Evolutionary conservation across 2,329 filamentous ascomycete genomes (phyloP).

Genomic region (Ophiosphaerella herpotricha): DNA sequence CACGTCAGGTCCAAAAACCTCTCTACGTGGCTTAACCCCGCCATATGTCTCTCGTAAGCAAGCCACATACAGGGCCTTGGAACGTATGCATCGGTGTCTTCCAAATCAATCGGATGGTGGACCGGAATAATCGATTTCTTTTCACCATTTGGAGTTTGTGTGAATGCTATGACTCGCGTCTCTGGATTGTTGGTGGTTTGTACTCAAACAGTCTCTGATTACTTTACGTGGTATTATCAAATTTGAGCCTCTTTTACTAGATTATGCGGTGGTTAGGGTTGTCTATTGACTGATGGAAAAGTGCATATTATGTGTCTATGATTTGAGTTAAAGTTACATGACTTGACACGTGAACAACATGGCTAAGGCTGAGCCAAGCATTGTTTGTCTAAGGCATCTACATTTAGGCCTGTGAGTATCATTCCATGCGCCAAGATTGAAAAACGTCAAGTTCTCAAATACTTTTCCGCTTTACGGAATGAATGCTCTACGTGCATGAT

Average conservation of each 20-base stretch:
- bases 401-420: no score
- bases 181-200: slow-evolving; percentile 41
- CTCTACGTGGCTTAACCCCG: slow-evolving; percentile 20
- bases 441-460: no score
- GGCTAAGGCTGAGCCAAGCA: background rate
- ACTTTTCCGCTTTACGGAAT: no score
- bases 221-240: slow-evolving; percentile 44
- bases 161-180: slow-evolving; percentile 41
- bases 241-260: slow-evolving; percentile 45
- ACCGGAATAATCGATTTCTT: slow-evolving; percentile 36
- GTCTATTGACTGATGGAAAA: background rate
- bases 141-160: slow-evolving; percentile 45
- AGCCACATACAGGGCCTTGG: slow-evolving; percentile 29
- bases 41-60: slow-evolving; percentile 17
- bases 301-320: background rate
- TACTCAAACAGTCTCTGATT: slow-evolving; percentile 43
- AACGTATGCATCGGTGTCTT: slow-evolving; percentile 42
- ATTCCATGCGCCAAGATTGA: no score
- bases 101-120: slow-evolving; percentile 44
- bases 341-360: background rate
- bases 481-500: no score
- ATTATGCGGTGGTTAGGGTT: background rate
- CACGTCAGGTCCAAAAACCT: slow-evolving; percentile 30
- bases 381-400: background rate
- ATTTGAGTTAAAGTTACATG: no score